Conservation (phyloP, 2,329 filamentous ascomycete genomes). For the Stromatinia cepivora region DNA sequence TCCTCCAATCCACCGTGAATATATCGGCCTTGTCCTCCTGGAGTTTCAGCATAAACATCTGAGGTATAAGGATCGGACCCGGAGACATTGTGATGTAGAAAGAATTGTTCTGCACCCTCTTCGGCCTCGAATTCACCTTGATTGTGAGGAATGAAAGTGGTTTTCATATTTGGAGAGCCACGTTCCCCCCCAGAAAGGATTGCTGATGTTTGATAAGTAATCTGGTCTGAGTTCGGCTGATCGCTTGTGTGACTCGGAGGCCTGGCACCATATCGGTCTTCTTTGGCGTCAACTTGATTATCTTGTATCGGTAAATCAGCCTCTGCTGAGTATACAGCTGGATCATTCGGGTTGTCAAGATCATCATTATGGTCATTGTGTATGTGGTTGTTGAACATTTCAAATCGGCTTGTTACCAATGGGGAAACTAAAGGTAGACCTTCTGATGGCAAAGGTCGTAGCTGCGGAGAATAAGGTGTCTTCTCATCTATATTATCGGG, state of each 20-base stretch:
- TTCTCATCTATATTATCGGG: constrained; percentile 16
- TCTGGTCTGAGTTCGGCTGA: not conserved
- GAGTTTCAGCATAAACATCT: not conserved
- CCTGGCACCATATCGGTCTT: constrained; percentile 30
- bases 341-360: not conserved
- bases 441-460: constrained; percentile 35
- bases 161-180: not conserved
- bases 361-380: not conserved
- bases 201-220: not conserved
- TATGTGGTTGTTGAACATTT: constrained; percentile 10
- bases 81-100: not conserved
- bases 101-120: not conserved
- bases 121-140: not conserved
- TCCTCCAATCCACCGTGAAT: not conserved
- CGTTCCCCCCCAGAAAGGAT: not conserved
- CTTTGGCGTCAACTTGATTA: not conserved
- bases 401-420: constrained; percentile 27
- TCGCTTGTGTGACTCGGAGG: constrained; percentile 20
- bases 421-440: constrained; percentile 37
- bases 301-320: not conserved
- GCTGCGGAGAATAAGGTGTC: constrained; percentile 31
- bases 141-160: not conserved
- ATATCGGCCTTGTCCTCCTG: not conserved
- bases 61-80: not conserved
- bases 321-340: not conserved